Evolutionary conservation across 2,329 filamentous ascomycete species (phyloP), one percentile per base, ranked within the genome.

Genomic region (Penicillium paneum): DNA sequence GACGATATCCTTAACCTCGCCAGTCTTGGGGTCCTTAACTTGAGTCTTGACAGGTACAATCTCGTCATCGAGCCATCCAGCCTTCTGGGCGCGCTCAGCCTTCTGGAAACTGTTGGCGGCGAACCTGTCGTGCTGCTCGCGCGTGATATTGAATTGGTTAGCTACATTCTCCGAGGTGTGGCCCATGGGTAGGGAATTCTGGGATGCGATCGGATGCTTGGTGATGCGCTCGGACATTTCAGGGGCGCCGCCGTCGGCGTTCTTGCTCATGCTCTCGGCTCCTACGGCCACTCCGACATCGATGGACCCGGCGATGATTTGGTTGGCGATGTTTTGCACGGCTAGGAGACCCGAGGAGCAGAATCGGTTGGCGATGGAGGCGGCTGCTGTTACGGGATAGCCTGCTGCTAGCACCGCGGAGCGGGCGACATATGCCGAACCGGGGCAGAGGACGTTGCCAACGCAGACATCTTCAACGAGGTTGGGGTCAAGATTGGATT

Each of bases 101-200:
- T 96, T 96, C 64, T 90, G 86, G 80, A 92, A 96, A 41, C 89
- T 94, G 5, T 80, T 77, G 8, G 91, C 91, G 8, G 92, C 92
- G 72, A 96, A 97, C 24, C 82, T 83, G 71, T 97, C 92, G 74
- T 95, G 91, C 57, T 80, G 77, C 26, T 80, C 76, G 55, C 92
- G 87, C 48, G 78, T 67, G 67, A 97, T 84, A 58, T 79, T 79
- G 66, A 87, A 85, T 68, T 91, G 89, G 71, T 87, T 85, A 49
- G 92, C 92, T 85, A 97, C 96, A 67, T 91, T 79, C 77, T 97
- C 92, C n/a, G 90, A 95, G 35, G 96, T 82, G 38, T 90, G 83
- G 58, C 92, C 92, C 92, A 97, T 97, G 68, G 90, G 86, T 19
- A 96, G 91, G 76, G 90, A 92, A 82, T 93, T 97, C 81, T 96